Evolutionary conservation across 805 yeast genomes (phyloP).

Genomic region (Clavispora vitiphila): DNA sequence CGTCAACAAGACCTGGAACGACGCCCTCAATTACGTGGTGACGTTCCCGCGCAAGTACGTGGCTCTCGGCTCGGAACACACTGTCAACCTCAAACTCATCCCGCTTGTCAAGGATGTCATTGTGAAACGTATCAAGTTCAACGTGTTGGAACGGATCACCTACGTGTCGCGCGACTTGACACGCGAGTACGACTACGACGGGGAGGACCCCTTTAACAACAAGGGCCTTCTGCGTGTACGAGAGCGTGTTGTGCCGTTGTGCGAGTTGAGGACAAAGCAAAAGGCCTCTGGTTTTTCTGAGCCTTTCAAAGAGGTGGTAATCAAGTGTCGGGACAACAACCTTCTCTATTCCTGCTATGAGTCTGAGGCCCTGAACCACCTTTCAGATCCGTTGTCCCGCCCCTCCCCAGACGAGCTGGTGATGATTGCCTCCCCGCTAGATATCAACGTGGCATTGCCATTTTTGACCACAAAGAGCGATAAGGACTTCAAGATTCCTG

Average conservation of each 20-base stretch:
- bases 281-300: conserved; percentile 28
- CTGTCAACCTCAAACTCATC: conserved; percentile 60
- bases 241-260: conserved; percentile 54
- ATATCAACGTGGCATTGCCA: conserved; percentile 40
- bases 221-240: conserved; percentile 2
- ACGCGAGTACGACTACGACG: conserved; percentile 50
- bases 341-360: conserved; percentile 54
- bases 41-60: conserved; percentile 68
- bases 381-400: conserved; percentile 5
- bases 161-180: conserved; percentile 54
- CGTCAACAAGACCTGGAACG: conserved; percentile 72
- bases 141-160: conserved; percentile 61
- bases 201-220: conserved; percentile 17
- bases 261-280: conserved; percentile 57
- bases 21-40: conserved; percentile 63
- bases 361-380: conserved; percentile 9
- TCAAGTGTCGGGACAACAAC: conserved; percentile 57
- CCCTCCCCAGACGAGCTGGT: conserved; percentile 5
- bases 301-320: conserved; percentile 57
- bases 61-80: conserved; percentile 52
- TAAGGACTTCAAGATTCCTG: conserved; percentile 13
- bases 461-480: conserved; percentile 36
- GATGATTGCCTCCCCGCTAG: conserved; percentile 40
- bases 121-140: conserved; percentile 60
- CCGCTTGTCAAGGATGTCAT: conserved; percentile 61